Conservation (phyloP, 2,329 filamentous ascomycete species). For the Trichothecium roseum region DNA sequence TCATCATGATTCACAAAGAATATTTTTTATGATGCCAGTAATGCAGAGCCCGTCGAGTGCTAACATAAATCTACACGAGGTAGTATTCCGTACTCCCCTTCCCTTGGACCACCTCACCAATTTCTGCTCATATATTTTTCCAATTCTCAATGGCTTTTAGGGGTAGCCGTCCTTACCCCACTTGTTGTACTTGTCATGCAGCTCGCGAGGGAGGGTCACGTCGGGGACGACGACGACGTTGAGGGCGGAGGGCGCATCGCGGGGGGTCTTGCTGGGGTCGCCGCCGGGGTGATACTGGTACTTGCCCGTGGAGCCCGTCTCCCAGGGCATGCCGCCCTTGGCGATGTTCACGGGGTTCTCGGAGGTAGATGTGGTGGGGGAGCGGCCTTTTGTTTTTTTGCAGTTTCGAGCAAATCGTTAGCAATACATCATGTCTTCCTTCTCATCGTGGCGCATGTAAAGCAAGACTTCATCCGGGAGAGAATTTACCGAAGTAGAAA, state of each 20-base stretch:
- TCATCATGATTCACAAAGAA: no score
- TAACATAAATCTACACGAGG: no score
- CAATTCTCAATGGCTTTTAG: conserved; percentile 24
- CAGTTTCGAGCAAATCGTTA: conserved; percentile 1
- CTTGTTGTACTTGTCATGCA: conserved; percentile 99
- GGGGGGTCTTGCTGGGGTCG: conserved; percentile 62
- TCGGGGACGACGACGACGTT: conserved; percentile 92
- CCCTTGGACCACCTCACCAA: no score
- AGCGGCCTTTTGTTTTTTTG: conserved; percentile 46
- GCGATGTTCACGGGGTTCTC: conserved; percentile 68
- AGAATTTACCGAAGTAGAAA: conserved; percentile 67
- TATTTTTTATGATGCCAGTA: no score
- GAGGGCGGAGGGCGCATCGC: conserved; percentile 87
- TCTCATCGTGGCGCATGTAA: background rate
- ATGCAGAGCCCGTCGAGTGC: no score
- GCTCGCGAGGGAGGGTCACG: conserved; percentile 81
- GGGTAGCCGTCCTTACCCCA: conserved; percentile 94
- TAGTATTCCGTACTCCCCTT: no score
- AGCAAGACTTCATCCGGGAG: background rate
- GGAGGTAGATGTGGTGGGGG: conserved; percentile 76
- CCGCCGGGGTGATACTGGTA: conserved; percentile 79
- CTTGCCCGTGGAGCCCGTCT: conserved; percentile 56
- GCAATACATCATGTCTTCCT: background rate
- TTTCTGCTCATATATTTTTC: no score
- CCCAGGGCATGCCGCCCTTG: conserved; percentile 82